Evolutionary conservation across 2,329 filamentous ascomycete genomes (phyloP), one percentile per base, ranked within the genome.

Genomic region (Colletotrichum tabaci): DNA sequence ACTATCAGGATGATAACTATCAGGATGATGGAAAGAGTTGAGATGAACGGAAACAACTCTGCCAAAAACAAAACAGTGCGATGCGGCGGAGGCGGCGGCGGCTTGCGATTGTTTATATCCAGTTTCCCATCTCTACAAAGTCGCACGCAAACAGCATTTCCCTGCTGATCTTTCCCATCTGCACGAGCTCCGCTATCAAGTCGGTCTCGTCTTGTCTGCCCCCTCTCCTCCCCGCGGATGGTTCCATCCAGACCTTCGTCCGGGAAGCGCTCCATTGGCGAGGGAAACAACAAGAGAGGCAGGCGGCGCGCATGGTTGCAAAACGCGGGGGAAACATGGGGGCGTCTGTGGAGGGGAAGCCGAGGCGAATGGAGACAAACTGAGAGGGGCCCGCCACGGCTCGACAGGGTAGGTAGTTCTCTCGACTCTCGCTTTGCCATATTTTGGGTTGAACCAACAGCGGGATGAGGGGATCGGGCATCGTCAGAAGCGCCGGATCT

Each of bases 301-400:
- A 13, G 15, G 26, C 26, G 26, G 26, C 26, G 26, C 40, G 40
- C 62, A 66, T 56, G 55, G 40, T 35, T 55, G 47, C 49, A 26
- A 56, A 56, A 26, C 62, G 67, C 62, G 67, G 62, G 60, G 67
- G 26, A 53, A 61, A 66, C 53, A 56, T 58, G 50, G 50, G 50
- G 50, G 42, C 40, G 26, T 26, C 26, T 38, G n/a, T 13, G 55
- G 55, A 7, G 55, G n/a, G n/a, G 26, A 61, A 9, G 26, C 9
- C 2, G 44, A 16, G 16, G 52, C 16, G 38, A 63, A 53, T 44
- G 30, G 35, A 30, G 30, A 46, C 44, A 53, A 30, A 26, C 38
- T 68, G 68, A 65, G 52, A 65, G 65, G 65, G 26, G 3, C 21
- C 46, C 50, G 46, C 44, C 65, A 46, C 30, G 65, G 38, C 55